Evolutionary conservation across 2,329 filamentous ascomycete species (phyloP), one percentile per base, ranked within the genome.

Genomic region (Alternaria ethzedia): DNA sequence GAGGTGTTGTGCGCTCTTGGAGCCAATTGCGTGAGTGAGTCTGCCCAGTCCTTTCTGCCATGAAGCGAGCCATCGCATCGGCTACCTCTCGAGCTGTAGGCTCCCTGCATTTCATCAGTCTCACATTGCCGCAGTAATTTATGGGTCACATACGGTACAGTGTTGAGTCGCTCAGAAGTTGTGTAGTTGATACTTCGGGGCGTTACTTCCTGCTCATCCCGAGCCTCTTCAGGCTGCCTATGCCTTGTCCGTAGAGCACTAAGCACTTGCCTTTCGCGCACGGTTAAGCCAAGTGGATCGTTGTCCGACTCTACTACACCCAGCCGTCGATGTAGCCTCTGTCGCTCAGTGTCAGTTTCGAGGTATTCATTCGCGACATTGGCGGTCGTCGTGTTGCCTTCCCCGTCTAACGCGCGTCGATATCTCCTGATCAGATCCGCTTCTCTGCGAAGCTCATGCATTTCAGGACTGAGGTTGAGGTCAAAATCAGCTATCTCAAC

Each of bases 401-500:
- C 79, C 2, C 78, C 74, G 47, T 79, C 74, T 20, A 80, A 60
- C 8, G 78, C 76, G 20, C 79, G 75, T 36, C 79, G 77, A 64
- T 84, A 84, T 66, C 78, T 79, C 67, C 78, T 79, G 58, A 81
- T 81, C 66, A 80, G 80, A 50, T 80, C 82, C 68, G 73, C 79
- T 77, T 80, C 85, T 76, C 71, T 83, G 77, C 75, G 81, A 79
- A 77, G 81, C 58, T 87, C 84, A 54, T 86, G 79, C 41, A 87
- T 80, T 59, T 78, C 66, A 52, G 73, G 70, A 28, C 62, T 69
- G 25, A 79, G 54, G n/a, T 69, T 74, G 47, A 75, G 25, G 32
- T 79, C 75, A 47, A 77, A 83, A 59, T 90, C 88, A 8, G 86
- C 83, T 12, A 90, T 83, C 47, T 84, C 81, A 17, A 90, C 75